Evolutionary conservation across 2,329 filamentous ascomycete genomes (phyloP).

Genomic region (Aspergillus sergii): DNA sequence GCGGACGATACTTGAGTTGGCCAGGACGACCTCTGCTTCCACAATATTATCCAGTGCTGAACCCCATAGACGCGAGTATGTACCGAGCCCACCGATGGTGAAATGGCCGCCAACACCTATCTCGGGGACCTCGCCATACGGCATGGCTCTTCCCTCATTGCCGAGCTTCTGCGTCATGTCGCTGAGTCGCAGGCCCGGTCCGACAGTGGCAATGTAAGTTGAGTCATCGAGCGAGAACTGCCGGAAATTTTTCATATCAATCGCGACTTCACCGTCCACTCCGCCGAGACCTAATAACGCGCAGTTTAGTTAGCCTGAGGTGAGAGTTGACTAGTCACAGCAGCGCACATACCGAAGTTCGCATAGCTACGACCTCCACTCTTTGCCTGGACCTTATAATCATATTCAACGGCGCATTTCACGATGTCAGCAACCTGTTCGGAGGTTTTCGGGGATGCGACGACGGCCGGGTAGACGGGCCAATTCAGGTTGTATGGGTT

Average conservation of each 20-base stretch:
- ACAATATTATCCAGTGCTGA: slow-evolving; percentile 55
- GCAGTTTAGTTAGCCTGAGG: neutral
- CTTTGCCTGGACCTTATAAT: slow-evolving; percentile 54
- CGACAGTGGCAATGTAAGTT: slow-evolving; percentile 38
- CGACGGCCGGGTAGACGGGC: slow-evolving; percentile 28
- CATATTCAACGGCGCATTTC: slow-evolving; percentile 45
- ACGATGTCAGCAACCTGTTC: slow-evolving; percentile 51
- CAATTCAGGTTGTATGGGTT: too few species aligned
- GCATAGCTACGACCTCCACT: slow-evolving; percentile 59
- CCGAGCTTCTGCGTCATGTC: slow-evolving; percentile 37
- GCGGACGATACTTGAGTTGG: slow-evolving; percentile 38
- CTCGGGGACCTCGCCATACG: slow-evolving; percentile 43
- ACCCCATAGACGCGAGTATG: slow-evolving; percentile 53
- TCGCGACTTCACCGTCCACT: slow-evolving; percentile 31
- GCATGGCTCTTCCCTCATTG: slow-evolving; percentile 35
- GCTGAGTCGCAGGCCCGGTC: slow-evolving; percentile 36
- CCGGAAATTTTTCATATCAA: slow-evolving; percentile 35
- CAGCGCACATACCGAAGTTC: slow-evolving; percentile 44
- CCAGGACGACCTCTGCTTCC: slow-evolving; percentile 52
- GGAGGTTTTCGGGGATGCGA: slow-evolving; percentile 37
- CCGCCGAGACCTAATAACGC: slow-evolving; percentile 35
- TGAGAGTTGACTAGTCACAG: neutral
- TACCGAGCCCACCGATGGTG: slow-evolving; percentile 43
- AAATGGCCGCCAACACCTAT: slow-evolving; percentile 45
- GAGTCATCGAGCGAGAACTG: slow-evolving; percentile 35